Conservation (phyloP, 208 protist genomes). For the Trypanosoma conorhini region DNA sequence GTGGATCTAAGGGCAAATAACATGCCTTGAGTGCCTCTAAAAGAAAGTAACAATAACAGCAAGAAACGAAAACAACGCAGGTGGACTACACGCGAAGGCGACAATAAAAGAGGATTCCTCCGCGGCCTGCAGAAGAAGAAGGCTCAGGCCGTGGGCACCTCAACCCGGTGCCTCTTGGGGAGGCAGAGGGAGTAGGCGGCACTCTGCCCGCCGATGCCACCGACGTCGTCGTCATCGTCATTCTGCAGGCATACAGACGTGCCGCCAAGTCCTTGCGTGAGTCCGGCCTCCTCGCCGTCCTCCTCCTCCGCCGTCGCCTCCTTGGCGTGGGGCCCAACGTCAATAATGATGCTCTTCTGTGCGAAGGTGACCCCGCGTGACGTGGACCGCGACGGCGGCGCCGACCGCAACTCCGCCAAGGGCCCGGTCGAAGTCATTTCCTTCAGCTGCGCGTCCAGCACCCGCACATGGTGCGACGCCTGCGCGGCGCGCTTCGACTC, state of each 20-base stretch:
- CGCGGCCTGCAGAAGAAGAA: background rate
- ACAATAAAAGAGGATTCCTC: background rate
- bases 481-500: slow-evolving; percentile 55
- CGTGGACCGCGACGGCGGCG: slow-evolving; percentile 26
- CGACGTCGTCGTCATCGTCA: slow-evolving; percentile 15
- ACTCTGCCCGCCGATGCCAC: slow-evolving; percentile 48
- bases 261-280: slow-evolving; percentile 13
- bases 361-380: slow-evolving; percentile 57
- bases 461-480: slow-evolving; percentile 33
- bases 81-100: background rate
- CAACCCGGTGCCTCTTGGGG: slow-evolving; percentile 19
- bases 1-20: background rate
- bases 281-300: slow-evolving; percentile 1
- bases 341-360: slow-evolving; percentile 59
- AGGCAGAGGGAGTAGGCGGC: slow-evolving; percentile 57
- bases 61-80: slow-evolving; percentile 7
- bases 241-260: slow-evolving; percentile 25
- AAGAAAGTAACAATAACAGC: slow-evolving; percentile 5
- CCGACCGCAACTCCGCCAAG: slow-evolving; percentile 21
- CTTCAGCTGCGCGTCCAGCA: slow-evolving; percentile 48
- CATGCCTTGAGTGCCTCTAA: background rate
- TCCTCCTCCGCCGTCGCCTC: slow-evolving; percentile 17
- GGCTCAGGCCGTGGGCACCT: slow-evolving; percentile 42
- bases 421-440: slow-evolving; percentile 35
- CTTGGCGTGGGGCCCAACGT: slow-evolving; percentile 19